These are phyloP conservation scores for Lactarius evosmus DNA, from an alignment of 768 basidiomycete species.

Conservation along the genomic window DNA sequence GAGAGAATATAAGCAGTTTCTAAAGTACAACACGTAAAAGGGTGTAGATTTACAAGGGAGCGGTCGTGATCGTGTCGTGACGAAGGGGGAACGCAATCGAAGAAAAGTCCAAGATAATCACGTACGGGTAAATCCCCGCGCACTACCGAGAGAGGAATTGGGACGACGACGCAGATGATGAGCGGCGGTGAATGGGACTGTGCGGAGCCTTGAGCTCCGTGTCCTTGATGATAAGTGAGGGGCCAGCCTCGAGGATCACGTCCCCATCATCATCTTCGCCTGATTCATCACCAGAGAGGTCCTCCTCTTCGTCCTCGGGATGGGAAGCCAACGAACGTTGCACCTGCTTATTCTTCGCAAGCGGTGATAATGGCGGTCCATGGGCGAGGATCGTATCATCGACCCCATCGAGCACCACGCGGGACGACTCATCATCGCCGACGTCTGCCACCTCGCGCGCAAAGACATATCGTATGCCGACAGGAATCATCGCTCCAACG, in stretches of 20 bases:
- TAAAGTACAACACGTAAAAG: constrained; percentile 19
- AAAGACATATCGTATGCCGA: constrained; percentile 83
- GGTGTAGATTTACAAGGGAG: constrained; percentile 4
- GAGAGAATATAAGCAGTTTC: constrained; percentile 12
- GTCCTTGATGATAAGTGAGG: constrained; percentile 49
- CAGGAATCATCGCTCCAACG: constrained; percentile 90
- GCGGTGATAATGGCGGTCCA: constrained; percentile 47
- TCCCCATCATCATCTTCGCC: constrained; percentile 59
- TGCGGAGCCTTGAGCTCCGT: constrained; percentile 15
- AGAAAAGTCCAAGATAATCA: not conserved
- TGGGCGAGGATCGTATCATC: constrained; percentile 47
- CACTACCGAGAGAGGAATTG: not conserved
- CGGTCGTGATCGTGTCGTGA: constrained; percentile 4
- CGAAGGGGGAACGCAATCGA: not conserved
- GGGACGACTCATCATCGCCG: constrained; percentile 37
- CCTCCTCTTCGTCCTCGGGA: constrained; percentile 33
- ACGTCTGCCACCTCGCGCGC: constrained; percentile 51
- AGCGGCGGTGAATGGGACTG: constrained; percentile 12
- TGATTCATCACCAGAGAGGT: constrained; percentile 32
- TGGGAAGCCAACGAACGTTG: constrained; percentile 33
- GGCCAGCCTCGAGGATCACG: constrained; percentile 72
- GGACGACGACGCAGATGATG: constrained; percentile 9
- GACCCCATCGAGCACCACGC: constrained; percentile 38
- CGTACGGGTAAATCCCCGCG: not conserved
- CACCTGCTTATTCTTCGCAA: constrained; percentile 39